Evolutionary conservation across 495 filamentous ascomycete species (phyloP), one percentile per base, ranked within the genome.

Genomic region (Jackrogersella multiformis): DNA sequence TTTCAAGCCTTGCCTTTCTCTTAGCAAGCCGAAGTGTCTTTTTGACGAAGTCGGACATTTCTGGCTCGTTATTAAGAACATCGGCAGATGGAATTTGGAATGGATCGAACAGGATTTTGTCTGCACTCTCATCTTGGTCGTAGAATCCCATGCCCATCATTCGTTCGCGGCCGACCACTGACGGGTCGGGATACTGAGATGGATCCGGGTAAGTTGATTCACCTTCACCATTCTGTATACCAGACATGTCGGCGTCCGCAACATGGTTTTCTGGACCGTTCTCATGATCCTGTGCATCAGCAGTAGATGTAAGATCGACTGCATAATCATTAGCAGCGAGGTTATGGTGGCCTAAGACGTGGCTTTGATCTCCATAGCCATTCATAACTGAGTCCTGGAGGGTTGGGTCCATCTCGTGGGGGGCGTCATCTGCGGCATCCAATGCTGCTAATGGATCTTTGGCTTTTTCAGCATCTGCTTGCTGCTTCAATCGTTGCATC

Each of bases 91-190:
- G 81, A 35, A 69, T 65, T 65, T 84, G 80, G 61, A 82, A 84
- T 21, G 78, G 76, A 41, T 84, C 80, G 52, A 84, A 84, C 5
- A 84, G 57, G 69, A 84, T 84, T 62, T 61, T 80, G 61, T 84
- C 81, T 6, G 80, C 70, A 53, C 77, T 81, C 59, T 83, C 82
- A 52, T 83, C 82, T 66, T 85, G 82, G 45, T 84, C 76, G 65
- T 84, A 86, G 70, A 83, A 85, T 18, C 83, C 83, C 72, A 82
- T 78, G 20, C 84, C 84, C 68, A 85, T 78, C 78, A 83, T 83
- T 9, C 81, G 74, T 39, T 79, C 78, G n/a, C 75, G 72, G 23
- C 73, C 73, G 5, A 81, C 68, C 30, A 73, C 62, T 12, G 80
- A 78, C n/a, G 81, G 78, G 56, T 85, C 80, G 6, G 82, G 81